phyloP scores from a whole-genome alignment of 2,329 filamentous ascomycete species.

The Arthrinium puccinioides region DNA sequence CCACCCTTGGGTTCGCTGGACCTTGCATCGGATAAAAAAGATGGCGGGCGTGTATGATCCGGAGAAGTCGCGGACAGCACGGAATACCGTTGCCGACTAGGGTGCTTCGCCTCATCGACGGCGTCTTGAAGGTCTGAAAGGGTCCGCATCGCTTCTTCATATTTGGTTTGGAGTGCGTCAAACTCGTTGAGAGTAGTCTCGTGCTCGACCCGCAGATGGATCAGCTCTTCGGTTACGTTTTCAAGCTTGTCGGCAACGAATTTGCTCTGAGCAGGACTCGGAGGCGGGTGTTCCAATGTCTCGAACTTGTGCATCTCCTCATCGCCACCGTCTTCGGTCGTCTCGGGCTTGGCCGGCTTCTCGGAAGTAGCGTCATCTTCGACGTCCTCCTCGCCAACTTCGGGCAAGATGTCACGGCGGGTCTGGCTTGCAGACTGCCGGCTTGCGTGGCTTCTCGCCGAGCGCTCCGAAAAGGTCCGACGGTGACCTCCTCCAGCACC shows the following conservation, averaged over 20 bases:
- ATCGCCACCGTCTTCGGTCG: conserved; percentile 2
- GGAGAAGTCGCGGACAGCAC: conserved; percentile 46
- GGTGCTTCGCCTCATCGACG: conserved; percentile 70
- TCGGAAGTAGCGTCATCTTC: conserved; percentile 22
- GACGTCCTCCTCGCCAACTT: conserved; percentile 37
- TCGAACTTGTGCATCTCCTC: conserved; percentile 3
- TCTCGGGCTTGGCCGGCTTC: conserved; percentile 10
- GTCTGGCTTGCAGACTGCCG: conserved; percentile 36
- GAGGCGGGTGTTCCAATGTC: conserved; percentile 37
- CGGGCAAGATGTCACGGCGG: conserved; percentile 46
- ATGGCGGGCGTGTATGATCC: conserved; percentile 54
- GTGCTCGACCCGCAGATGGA: conserved; percentile 85
- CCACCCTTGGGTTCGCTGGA: conserved; percentile 63
- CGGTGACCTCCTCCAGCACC: conserved; percentile 36
- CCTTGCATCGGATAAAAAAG: conserved; percentile 77
- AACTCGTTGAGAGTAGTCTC: conserved; percentile 76
- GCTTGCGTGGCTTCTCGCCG: conserved; percentile 46
- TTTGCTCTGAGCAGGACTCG: conserved; percentile 72
- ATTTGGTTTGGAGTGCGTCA: conserved; percentile 77
- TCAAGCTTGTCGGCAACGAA: conserved; percentile 92
- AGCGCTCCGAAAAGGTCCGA: conserved; percentile 42
- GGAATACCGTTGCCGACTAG: conserved; percentile 45
- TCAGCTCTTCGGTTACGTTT: conserved; percentile 80
- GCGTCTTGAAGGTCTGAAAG: conserved; percentile 80
- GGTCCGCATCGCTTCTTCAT: conserved; percentile 78